Conservation (phyloP, 163 green algal species). For the Chlorella variabilis region DNA sequence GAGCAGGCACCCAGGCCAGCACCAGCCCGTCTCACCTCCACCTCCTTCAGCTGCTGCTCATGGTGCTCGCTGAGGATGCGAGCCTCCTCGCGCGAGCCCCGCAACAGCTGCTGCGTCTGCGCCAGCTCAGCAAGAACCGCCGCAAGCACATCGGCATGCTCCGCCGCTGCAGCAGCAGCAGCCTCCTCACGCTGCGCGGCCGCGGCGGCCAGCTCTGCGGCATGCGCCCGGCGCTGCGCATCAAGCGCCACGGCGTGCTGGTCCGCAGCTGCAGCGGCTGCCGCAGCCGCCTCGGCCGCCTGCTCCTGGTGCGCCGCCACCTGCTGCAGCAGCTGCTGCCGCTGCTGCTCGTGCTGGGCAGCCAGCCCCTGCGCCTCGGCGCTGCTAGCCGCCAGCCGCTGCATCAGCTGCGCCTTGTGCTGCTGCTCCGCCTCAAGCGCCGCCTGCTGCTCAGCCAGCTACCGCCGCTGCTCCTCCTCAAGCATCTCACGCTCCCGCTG, state of each 20-base stretch:
- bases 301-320: slow-evolving; percentile 10
- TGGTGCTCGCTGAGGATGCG: slow-evolving; percentile 49
- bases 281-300: slow-evolving; percentile 9
- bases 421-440: slow-evolving; percentile 36
- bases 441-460: slow-evolving; percentile 44
- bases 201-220: background rate
- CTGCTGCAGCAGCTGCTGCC: slow-evolving; percentile 11
- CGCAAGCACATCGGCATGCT: background rate
- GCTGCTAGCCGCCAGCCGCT: slow-evolving; percentile 13
- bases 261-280: background rate
- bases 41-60: slow-evolving; percentile 49
- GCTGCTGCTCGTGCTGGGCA: slow-evolving; percentile 27
- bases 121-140: slow-evolving; percentile 28
- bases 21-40: slow-evolving; percentile 24
- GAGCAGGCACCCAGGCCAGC: background rate
- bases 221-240: slow-evolving; percentile 12
- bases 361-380: slow-evolving; percentile 19
- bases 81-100: slow-evolving; percentile 4
- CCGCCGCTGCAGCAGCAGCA: background rate
- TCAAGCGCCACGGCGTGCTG: slow-evolving; percentile 14
- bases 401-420: slow-evolving; percentile 32
- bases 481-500: slow-evolving; percentile 29
- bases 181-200: slow-evolving; percentile 5
- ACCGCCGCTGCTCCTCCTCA: slow-evolving; percentile 36
- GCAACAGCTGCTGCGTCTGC: slow-evolving; percentile 10